Evolutionary conservation across 2,329 filamentous ascomycete species (phyloP), one percentile per base, ranked within the genome.

Genomic region (Aaosphaeria pasadenensis): DNA sequence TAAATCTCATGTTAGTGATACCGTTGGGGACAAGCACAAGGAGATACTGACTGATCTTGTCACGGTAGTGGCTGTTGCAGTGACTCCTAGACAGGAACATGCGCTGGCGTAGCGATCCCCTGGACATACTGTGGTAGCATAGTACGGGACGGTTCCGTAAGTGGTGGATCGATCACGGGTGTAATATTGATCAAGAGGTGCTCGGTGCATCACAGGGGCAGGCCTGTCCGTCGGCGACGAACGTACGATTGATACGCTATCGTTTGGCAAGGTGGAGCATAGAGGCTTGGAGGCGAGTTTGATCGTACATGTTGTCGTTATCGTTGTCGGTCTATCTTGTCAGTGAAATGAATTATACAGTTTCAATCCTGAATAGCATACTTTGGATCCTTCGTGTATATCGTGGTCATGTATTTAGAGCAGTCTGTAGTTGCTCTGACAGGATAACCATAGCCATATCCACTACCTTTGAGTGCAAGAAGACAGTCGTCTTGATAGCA

Each of bases 401-500:
- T 62, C 5, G 59, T 62, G 28, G 60, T 67, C 32, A 67, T 51
- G 31, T 55, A 60, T 24, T 46, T 50, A 17, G 52, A 43, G 33
- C 64, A 67, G 35, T 64, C 52, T 30, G 47, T 40, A 2, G 48
- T 55, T 1, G 48, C 60, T 13, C 46, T 52, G 29, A 53, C 39
- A 2, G 54, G 43, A 46, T 55, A 57, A n/a, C 48, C 41, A 5
- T 51, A 33, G 30, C 53, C 53, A 36, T 43, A 35, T 44, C 47
- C 40, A 1, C 53, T 55, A 7, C 56, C 60, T 53, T 59, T 64
- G 13, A 66, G 50, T 11, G 58, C 62, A 38, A 51, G 53, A 38
- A 58, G 58, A 45, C 64, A 68, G 32, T 59, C 45, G 24, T 67
- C 54, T 41, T 46, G 38, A 33, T 46, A 41, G 45, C 65, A 66